phyloP scores from a whole-genome alignment of 2,329 filamentous ascomycete genomes.

The Cercospora sp. region DNA sequence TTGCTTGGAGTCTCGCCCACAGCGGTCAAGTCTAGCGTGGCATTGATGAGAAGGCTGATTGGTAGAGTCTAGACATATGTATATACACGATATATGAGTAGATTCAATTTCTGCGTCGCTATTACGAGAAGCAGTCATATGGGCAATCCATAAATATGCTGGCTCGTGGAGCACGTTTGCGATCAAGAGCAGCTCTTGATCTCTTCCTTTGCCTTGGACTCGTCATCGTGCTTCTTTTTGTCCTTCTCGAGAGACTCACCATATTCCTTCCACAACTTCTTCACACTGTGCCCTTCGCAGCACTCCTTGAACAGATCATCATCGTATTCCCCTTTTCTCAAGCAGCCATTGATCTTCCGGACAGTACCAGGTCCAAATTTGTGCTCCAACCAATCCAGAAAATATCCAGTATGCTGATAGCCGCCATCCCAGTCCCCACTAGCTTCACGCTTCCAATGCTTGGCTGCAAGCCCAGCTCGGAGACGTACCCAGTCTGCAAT shows the following conservation, averaged over 20 bases:
- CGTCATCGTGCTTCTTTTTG: constrained; percentile 25
- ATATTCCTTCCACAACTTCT: constrained; percentile 75
- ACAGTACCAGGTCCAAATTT: constrained; percentile 55
- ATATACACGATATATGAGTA: constrained; percentile 1
- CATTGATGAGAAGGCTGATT: not conserved
- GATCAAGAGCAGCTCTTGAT: constrained; percentile 15
- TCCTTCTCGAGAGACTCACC: constrained; percentile 48
- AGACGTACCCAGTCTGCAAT: constrained; percentile 91
- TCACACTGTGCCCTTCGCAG: constrained; percentile 58
- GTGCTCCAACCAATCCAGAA: constrained; percentile 79
- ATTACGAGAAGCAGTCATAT: not conserved
- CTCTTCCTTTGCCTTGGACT: constrained; percentile 13
- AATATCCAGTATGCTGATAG: constrained; percentile 90
- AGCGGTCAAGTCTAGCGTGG: not conserved
- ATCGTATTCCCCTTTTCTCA: constrained; percentile 65
- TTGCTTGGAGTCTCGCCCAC: not conserved
- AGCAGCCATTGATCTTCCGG: constrained; percentile 63
- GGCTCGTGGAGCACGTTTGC: not conserved
- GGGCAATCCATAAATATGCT: not conserved
- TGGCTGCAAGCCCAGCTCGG: constrained; percentile 68
- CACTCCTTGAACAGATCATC: constrained; percentile 48
- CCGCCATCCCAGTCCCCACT: constrained; percentile 77
- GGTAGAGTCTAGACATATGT: constrained; percentile 13
- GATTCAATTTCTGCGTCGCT: not conserved
- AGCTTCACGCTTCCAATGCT: constrained; percentile 71